These are phyloP conservation scores for Microcos paniculata DNA, from an alignment of 345 rosid species.

Conservation along the genomic window DNA sequence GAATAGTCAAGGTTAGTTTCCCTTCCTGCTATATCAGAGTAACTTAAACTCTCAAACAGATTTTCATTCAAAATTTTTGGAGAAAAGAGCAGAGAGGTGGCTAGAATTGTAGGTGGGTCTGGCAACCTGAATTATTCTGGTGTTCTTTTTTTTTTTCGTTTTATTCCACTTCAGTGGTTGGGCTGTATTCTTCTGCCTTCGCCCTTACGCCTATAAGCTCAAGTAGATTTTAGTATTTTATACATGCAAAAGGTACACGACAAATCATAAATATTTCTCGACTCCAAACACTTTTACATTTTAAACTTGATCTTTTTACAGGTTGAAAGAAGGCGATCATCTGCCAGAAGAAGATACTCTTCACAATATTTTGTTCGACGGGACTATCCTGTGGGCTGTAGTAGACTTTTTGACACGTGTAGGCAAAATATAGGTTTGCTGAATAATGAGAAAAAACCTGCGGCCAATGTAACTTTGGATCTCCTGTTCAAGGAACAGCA, in stretches of 20 bases:
- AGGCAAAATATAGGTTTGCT: conserved; percentile 25
- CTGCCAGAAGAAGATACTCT: conserved; percentile 53
- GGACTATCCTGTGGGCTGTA: conserved; percentile 43
- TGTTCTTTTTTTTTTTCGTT: too few relatives aligned
- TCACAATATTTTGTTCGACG: conserved; percentile 48
- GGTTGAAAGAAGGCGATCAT: conserved; percentile 38
- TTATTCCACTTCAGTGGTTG: too few relatives aligned
- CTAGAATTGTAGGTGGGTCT: neutral
- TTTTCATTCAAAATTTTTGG: neutral
- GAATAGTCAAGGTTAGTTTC: conserved; percentile 41
- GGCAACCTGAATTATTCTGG: neutral
- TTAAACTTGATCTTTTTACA: conserved; percentile 26
- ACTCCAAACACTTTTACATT: neutral
- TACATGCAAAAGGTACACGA: neutral
- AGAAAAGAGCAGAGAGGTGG: neutral
- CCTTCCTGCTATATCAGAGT: neutral
- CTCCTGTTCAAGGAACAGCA: conserved; percentile 22
- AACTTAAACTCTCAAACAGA: neutral
- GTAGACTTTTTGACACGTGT: conserved; percentile 40
- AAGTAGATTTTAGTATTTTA: neutral
- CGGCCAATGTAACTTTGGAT: conserved; percentile 24
- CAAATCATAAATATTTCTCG: neutral
- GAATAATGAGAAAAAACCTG: conserved; percentile 25
- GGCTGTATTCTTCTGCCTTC: neutral
- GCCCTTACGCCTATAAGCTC: too few relatives aligned